A percentile compares a stretch with the other conserved stretches of the same genome.
These are phyloP conservation scores for Endogone sp. DNA, from an alignment of 192 early-diverging fungal species.

Conservation along the genomic window DNA sequence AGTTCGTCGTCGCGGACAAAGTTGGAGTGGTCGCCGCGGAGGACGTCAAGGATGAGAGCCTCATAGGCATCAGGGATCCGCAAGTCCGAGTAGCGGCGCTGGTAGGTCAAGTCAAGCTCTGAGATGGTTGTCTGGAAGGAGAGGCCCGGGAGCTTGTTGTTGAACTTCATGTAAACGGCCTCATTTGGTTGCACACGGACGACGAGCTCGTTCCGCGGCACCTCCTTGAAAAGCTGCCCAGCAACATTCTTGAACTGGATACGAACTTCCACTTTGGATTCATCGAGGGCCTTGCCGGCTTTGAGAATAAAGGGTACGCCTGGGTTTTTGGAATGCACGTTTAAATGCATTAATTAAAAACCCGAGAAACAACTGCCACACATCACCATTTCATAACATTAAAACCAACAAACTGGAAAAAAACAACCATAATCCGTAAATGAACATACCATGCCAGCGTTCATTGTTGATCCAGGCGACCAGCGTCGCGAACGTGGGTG, in stretches of 20 bases:
- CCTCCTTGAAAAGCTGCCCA: slow-evolving; percentile 70
- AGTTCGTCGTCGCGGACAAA: slow-evolving; percentile 93
- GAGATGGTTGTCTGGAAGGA: slow-evolving; percentile 79
- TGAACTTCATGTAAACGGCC: slow-evolving; percentile 95
- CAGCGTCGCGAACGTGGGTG: slow-evolving; percentile 88
- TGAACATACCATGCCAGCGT: slow-evolving; percentile 66
- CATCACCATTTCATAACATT: too few relatives aligned
- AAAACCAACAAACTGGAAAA: background rate
- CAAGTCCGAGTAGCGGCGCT: slow-evolving; percentile 78
- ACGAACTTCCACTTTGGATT: slow-evolving; percentile 91
- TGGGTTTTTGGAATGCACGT: too few relatives aligned
- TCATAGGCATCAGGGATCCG: slow-evolving; percentile 98
- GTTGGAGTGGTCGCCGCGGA: slow-evolving; percentile 92
- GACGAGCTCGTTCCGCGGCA: slow-evolving; percentile 93
- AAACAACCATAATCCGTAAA: background rate
- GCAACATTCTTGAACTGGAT: slow-evolving; percentile 95
- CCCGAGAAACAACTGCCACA: too few relatives aligned
- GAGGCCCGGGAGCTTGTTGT: slow-evolving; percentile 92
- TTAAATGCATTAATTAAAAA: too few relatives aligned
- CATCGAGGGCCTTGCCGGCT: slow-evolving; percentile 87
- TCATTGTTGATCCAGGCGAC: slow-evolving; percentile 91
- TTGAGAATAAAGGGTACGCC: slow-evolving; percentile 87
- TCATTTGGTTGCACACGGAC: slow-evolving; percentile 93
- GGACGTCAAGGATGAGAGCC: slow-evolving; percentile 87
- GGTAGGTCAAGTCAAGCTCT: slow-evolving; percentile 93